phyloP scores from a whole-genome alignment of 2,329 filamentous ascomycete species.

The Magnaporthiopsis rhizophila region DNA sequence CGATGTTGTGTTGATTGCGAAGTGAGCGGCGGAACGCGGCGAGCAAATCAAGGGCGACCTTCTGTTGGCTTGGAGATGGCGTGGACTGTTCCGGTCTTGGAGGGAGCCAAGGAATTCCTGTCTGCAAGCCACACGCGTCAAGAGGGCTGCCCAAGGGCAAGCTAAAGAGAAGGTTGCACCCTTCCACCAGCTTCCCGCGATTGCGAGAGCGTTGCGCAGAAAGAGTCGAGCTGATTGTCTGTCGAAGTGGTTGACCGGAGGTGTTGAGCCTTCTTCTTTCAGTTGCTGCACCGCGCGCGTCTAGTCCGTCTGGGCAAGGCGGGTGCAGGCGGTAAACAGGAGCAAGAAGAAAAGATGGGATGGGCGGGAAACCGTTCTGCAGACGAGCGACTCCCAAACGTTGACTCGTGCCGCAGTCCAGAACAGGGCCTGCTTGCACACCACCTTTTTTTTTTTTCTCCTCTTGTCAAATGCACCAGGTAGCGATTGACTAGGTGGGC shows the following conservation, averaged over 20 bases:
- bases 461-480: neutral
- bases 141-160: conserved; percentile 1
- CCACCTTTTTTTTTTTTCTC: neutral
- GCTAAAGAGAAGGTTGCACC: conserved; percentile 2
- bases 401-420: neutral
- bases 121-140: conserved; percentile 6
- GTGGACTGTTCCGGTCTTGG: neutral
- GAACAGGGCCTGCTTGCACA: neutral
- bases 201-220: conserved; percentile 4
- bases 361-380: neutral
- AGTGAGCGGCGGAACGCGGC: neutral
- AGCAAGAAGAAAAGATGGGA: conserved; percentile 11
- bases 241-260: conserved; percentile 1
- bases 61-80: neutral
- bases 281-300: neutral
- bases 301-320: neutral
- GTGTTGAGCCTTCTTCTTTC: conserved; percentile 1
- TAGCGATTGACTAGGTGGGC: neutral
- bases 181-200: conserved; percentile 1
- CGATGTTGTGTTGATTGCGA: neutral
- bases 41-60: neutral
- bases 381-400: neutral
- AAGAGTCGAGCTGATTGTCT: neutral
- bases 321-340: conserved; percentile 11
- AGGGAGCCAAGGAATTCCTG: conserved; percentile 3